Base-by-base conservation (phyloP, 352 stramenopile genomes). In the Globisporangium paddicum region DNA sequence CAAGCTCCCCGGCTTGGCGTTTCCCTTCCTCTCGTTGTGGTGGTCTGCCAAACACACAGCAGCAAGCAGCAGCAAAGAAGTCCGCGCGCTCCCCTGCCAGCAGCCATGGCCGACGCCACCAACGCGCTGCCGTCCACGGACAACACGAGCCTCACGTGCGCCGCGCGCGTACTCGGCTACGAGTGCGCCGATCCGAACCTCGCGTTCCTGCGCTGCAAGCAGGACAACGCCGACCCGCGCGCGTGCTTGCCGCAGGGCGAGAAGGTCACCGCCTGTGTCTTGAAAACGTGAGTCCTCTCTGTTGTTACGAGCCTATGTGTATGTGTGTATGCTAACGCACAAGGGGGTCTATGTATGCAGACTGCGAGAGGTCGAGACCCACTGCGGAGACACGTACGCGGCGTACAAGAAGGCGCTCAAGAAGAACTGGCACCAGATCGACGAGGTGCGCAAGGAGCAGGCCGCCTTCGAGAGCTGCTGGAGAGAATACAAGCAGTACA, bases 401-500 rank as follows among this genome's bases (percentile, higher is more conserved):
- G 82, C 82, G 70, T 96, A 95, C 81, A 91, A 95, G 72, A 81
- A 82, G 68, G 86, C 85, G 59, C 69, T 96, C 11, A 89, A 93
- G 77, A 86, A 89, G 74, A 96, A 92, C 75, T 93, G 83, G 83
- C 83, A 92, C 67, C 79, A 87, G 69, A 79, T 91, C 42, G 81
- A 96, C 40, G 74, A 90, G 59, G 85, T 82, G 64, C 77, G 86
- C 63, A 93, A 93, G 75, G 82, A 95, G 64, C 77, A 96, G 72
- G 67, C 71, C n/a, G 85, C 85, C 55, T 73, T 96, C 56, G 83
- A 93, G 69, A 68, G 77, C 51, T 96, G 87, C 79, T 94, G 86
- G 79, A 69, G 82, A 72, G 75, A 93, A 58, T 79, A 74, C 74
- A 93, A 95, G 77, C 73, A 76, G 40, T 82, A 78, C 66, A 65